Evolutionary conservation across 495 filamentous ascomycete genomes (phyloP).

Genomic region (Peziza echinospora): DNA sequence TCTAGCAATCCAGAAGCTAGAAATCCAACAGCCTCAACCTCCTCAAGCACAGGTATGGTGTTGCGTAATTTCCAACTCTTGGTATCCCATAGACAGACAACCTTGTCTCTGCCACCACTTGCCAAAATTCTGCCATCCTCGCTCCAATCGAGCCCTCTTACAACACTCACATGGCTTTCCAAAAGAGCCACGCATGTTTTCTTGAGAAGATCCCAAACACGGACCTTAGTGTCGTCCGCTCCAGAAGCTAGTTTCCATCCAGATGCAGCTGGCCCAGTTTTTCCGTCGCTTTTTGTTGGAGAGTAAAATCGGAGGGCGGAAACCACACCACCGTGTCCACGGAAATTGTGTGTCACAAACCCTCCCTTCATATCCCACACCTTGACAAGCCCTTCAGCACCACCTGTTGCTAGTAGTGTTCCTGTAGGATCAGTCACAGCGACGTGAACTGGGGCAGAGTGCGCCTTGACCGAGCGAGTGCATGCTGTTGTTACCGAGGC

Average conservation of each 20-base stretch:
- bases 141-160: conserved; percentile 66
- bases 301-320: conserved; percentile 87
- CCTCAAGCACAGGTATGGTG: conserved; percentile 67
- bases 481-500: conserved; percentile 40
- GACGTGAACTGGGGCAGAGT: conserved; percentile 68
- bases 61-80: conserved; percentile 62
- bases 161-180: conserved; percentile 81
- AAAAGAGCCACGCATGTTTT: conserved; percentile 53
- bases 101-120: conserved; percentile 87
- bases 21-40: conserved; percentile 66
- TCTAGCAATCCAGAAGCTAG: conserved; percentile 22
- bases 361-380: conserved; percentile 89
- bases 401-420: conserved; percentile 77
- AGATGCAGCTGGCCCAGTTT: conserved; percentile 24
- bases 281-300: conserved; percentile 25
- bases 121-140: conserved; percentile 48
- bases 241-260: conserved; percentile 74
- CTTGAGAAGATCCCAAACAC: conserved; percentile 79
- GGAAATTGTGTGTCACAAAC: conserved; percentile 83
- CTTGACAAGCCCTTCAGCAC: conserved; percentile 78
- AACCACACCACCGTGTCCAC: conserved; percentile 73
- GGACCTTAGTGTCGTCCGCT: conserved; percentile 73
- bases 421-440: conserved; percentile 63
- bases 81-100: conserved; percentile 74
- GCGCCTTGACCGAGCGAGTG: conserved; percentile 67